A percentile compares a stretch with the other conserved stretches of the same genome.
Conservation (phyloP, 2,329 filamentous ascomycete species). For the Penicillium concentricum region DNA sequence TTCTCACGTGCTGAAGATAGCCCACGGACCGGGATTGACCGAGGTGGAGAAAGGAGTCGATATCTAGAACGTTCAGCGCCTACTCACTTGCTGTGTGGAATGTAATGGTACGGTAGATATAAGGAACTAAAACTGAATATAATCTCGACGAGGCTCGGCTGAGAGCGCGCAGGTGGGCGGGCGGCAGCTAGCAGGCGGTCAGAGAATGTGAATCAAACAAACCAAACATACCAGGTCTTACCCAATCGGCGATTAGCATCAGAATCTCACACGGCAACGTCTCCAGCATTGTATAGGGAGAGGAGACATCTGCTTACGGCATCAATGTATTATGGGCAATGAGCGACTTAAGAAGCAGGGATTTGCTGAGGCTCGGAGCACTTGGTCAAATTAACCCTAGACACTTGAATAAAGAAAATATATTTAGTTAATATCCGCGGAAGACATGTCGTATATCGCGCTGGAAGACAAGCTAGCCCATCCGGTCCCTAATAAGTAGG, state of each 20-base stretch:
- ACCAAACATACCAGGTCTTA: background rate
- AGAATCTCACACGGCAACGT: background rate
- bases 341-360: background rate
- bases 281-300: background rate
- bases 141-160: background rate
- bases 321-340: background rate
- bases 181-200: background rate
- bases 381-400: background rate
- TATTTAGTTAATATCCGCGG: too few species aligned
- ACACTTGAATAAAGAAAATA: background rate
- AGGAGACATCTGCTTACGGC: background rate
- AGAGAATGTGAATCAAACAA: background rate
- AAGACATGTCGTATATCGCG: background rate
- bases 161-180: background rate
- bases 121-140: background rate
- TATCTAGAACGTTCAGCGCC: slow-evolving; percentile 4
- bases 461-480: background rate
- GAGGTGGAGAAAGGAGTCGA: background rate
- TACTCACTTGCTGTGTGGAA: slow-evolving; percentile 1
- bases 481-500: background rate
- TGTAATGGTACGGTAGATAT: background rate
- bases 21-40: background rate
- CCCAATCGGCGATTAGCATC: background rate
- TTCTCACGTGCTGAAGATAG: background rate
- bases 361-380: background rate